Evolutionary conservation across 1,284 basidiomycete genomes (phyloP), one percentile per base, ranked within the genome.

Genomic region (Neonothopanus nambi): DNA sequence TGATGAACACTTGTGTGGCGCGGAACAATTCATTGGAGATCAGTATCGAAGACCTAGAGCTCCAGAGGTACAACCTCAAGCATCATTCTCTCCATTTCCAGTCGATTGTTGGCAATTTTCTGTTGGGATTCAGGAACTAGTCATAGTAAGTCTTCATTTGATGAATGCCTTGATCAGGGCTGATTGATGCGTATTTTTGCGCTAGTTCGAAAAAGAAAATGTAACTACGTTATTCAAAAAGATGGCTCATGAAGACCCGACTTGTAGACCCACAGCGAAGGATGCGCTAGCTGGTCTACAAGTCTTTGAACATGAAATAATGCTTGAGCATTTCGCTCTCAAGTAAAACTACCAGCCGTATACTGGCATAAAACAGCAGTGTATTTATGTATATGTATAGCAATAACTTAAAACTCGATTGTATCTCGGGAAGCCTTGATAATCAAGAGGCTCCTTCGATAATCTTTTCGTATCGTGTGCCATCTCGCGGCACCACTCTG

Each of bases 41-140:
- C n/a, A 48, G 12, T 23, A 24, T 38, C 6, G 24, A 20, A 36
- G 45, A 18, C 26, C 30, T 11, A 50, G 42, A 28, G 39, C 48
- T n/a, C 48, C 39, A 12, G 48, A 50, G 18, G 35, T 50, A 11
- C 30, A 24, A 12, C 28, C 36, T 33, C 9, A 24, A 21, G 12
- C 23, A 35, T 28, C 28, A 9, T 41, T 50, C 33, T 50, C 48
- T 13, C 48, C 48, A 13, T 50, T 50, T 13, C 26, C 48, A 35
- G 48, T 50, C 24, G 48, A 50, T 18, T 50, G 48, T 18, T 50
- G 48, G 48, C 48, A 50, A 24, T 36, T 50, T 23, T 24, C 48
- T 2, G 30, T 26, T 6, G n/a, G 28, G 15, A 20, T 33, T 21
- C 20, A 35, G 13, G 15, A 28, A 15, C 18, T 41, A 17, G 24